Base-by-base conservation (phyloP, 2,329 filamentous ascomycete genomes). In the Fusarium proliferatum region DNA sequence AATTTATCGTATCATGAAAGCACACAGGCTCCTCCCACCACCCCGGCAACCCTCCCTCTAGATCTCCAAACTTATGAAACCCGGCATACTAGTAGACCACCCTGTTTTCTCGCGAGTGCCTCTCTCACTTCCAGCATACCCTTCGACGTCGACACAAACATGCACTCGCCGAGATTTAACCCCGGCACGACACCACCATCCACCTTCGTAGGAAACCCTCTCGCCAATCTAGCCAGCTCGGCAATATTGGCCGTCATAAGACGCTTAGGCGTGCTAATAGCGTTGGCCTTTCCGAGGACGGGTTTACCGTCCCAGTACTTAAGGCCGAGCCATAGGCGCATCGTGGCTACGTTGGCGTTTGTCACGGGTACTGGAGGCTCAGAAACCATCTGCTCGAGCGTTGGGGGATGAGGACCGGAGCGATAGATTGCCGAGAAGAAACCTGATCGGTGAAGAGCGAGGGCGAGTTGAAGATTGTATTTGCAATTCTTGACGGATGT, bases 231-330 rank as follows among this genome's bases (percentile, higher is more conserved):
- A 48, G 88, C 87, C 69, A 98, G 82, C 52, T 91, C 88, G 21
- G 84, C 71, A 30, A 92, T 86, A 57, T 90, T 86, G 70, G 94
- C 86, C 76, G 88, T 92, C 80, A 97, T 88, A 76, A 90, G 83
- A 73, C 94, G 88, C 78, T 89, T 95, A 15, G 94, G 93, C 82
- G 92, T 96, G 79, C 89, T 92, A 68, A 97, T 86, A 79, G 92
- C 81, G 55, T 83, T 82, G 78, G 96, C 87, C 73, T 89, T 87
- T 71, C 86, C 86, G 75, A 98, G 84, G 28, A 97, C 94, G 10
- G 95, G 94, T 82, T 91, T 87, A 79, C 93, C 93, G 76, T 95
- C 91, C 89, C 90, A 94, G 88, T 97, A 97, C 85, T 97, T 97
- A 78, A 97, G 85, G 2, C 94, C 94, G 17, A 98, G 84, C 95